A percentile compares a stretch with the other conserved stretches of the same genome.
These are phyloP conservation scores for Taxawa tesnikishii DNA, from an alignment of 2,329 filamentous ascomycete species.

Conservation along the genomic window DNA sequence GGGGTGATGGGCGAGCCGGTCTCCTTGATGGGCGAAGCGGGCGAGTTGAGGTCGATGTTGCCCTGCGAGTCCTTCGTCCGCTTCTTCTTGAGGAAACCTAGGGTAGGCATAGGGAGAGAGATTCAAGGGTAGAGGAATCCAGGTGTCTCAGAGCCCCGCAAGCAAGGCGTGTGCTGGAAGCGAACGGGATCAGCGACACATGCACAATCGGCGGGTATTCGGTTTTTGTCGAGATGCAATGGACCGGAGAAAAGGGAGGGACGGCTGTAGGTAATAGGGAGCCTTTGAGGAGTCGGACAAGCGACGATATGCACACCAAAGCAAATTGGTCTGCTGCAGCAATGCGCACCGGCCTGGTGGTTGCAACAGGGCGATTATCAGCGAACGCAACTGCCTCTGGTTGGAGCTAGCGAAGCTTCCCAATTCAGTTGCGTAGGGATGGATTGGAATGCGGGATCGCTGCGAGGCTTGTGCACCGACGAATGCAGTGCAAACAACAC, in stretches of 20 bases:
- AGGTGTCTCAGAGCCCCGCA: background rate
- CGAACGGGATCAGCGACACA: background rate
- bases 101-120: slow-evolving; percentile 61
- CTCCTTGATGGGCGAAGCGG: slow-evolving; percentile 54
- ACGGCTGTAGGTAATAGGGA: slow-evolving; percentile 2
- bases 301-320: slow-evolving; percentile 1
- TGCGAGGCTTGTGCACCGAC: slow-evolving; percentile 6
- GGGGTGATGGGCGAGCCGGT: slow-evolving; percentile 45
- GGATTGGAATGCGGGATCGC: slow-evolving; percentile 8
- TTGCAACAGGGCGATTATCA: background rate
- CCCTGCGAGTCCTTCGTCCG: slow-evolving; percentile 76
- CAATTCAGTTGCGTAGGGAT: slow-evolving; percentile 1
- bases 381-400: slow-evolving; percentile 1
- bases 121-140: slow-evolving; percentile 1
- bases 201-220: too few relatives aligned
- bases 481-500: too few relatives aligned
- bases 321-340: slow-evolving; percentile 7
- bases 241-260: background rate
- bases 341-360: slow-evolving; percentile 2
- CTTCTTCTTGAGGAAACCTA: slow-evolving; percentile 98
- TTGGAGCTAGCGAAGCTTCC: slow-evolving; percentile 6
- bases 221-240: background rate
- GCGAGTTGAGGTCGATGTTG: slow-evolving; percentile 48
- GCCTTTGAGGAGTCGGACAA: slow-evolving; percentile 3
- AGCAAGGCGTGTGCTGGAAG: background rate